Evolutionary conservation across 2,329 filamentous ascomycete species (phyloP), one percentile per base, ranked within the genome.

Genomic region (Sporothrix curviconia): DNA sequence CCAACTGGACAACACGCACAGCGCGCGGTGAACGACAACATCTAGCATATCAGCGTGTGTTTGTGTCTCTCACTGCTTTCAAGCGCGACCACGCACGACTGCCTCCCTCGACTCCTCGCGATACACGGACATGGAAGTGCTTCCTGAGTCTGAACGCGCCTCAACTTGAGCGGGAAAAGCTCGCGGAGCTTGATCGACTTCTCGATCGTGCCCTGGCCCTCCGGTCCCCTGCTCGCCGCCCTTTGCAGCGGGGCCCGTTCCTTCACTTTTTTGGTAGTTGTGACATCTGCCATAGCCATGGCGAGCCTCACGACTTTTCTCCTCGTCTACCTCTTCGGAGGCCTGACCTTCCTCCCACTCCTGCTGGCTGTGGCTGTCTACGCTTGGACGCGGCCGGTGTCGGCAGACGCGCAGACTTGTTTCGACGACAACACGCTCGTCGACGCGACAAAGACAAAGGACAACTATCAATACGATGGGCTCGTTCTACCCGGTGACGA

Each of bases 321-420:
- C 63, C 71, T 87, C 67, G 80, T 87, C 70, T 96, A 96, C 77
- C 70, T 95, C 63, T 74, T 95, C 59, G 92, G 92, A 72, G 92
- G 92, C 66, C 70, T 96, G 68, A 96, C 92, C 58, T 92, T 96
- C 69, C 69, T 96, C 59, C 92, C 92, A 30, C 76, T 95, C 3
- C 66, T 91, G 59, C 61, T 92, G 54, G 68, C 74, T 46, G 71
- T 80, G 49, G 65, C 32, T 6, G 44, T 63, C 34, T 89, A 57
- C 68, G 92, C 55, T 68, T 83, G 34, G 83, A 91, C 70, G 83
- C 83, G 63, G 85, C 91, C 74, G 74, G 86, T 58, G 83, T 84
- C 12, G 79, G 90, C 55, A 87, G 32, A 51, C 6, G 5, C 37
- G 7, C 42, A 37, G 42, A 17, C 11, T n/a, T 19, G 8, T 7